Percentiles rank a stretch among this genome's conserved stretches.
Conservation (phyloP, 176 grass and related monocot genomes). For the Tuctoria greenei region DNA sequence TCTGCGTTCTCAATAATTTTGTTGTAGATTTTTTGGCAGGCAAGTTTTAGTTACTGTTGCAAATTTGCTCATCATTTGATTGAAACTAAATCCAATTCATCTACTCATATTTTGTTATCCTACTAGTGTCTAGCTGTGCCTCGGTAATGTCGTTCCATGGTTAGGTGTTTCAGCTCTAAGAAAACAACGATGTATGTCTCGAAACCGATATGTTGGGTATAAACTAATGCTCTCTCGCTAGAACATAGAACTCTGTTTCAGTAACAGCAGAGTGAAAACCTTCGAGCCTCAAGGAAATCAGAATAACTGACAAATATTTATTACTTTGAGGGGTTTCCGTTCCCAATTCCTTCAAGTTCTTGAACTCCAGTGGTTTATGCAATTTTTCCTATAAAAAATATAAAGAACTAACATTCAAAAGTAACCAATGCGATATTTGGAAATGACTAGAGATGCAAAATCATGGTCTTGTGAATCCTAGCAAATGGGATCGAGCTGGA, state of each 20-base stretch:
- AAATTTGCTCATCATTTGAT: neutral
- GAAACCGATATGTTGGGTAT: no score
- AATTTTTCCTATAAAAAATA: neutral
- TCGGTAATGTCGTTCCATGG: no score
- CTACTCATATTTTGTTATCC: neutral
- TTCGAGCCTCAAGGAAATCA: no score
- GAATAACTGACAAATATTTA: no score
- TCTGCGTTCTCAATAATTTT: neutral
- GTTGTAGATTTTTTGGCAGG: neutral
- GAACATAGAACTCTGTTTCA: neutral
- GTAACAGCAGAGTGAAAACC: neutral
- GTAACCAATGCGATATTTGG: no score
- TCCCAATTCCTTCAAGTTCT: neutral
- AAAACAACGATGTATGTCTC: no score
- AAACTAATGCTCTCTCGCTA: no score
- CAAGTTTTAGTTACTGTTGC: neutral
- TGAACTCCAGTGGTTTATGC: neutral
- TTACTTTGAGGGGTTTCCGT: neutral
- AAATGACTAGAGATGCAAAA: no score
- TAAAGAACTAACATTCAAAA: no score
- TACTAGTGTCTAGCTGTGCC: neutral
- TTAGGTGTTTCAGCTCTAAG: no score
- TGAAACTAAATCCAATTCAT: neutral
- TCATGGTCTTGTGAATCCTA: no score
- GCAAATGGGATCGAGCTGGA: no score